Percentiles rank a stretch among this genome's conserved stretches.
Evolutionary conservation across 805 yeast species (phyloP).

Genomic region (Grigorovia jiainica): DNA sequence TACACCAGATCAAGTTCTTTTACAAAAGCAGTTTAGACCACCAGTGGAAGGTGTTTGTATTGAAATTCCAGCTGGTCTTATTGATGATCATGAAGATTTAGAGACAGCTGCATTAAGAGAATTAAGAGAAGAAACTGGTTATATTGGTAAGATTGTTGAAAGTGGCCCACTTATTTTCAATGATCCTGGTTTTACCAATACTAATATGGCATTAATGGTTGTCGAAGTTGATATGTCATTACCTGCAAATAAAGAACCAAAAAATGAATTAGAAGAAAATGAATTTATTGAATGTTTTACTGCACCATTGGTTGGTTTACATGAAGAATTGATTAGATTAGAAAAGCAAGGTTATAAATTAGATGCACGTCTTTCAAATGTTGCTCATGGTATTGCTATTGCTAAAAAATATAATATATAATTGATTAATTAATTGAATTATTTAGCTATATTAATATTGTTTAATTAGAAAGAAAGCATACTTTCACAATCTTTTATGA

Average conservation of each 20-base stretch:
- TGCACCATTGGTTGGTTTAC: slow-evolving; percentile 52
- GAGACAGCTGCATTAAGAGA: slow-evolving; percentile 82
- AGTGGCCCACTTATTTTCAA: slow-evolving; percentile 46
- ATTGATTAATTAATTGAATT: not conserved
- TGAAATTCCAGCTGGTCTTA: slow-evolving; percentile 91
- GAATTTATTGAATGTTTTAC: slow-evolving; percentile 89
- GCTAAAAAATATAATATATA: slow-evolving; percentile 33
- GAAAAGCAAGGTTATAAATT: slow-evolving; percentile 59
- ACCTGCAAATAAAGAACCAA: slow-evolving; percentile 58
- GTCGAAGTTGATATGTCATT: slow-evolving; percentile 65
- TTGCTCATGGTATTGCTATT: slow-evolving; percentile 69
- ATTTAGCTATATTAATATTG: not conserved
- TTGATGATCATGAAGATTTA: slow-evolving; percentile 73
- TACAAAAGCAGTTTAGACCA: slow-evolving; percentile 89
- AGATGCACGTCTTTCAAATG: slow-evolving; percentile 81
- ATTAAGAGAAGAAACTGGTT: slow-evolving; percentile 87
- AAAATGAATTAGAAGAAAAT: slow-evolving; percentile 72
- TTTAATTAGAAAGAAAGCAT: too few species aligned
- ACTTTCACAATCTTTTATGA: too few species aligned
- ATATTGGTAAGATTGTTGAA: slow-evolving; percentile 52
- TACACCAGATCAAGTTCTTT: slow-evolving; percentile 43
- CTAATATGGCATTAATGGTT: slow-evolving; percentile 71
- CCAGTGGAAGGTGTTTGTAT: slow-evolving; percentile 83
- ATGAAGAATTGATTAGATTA: slow-evolving; percentile 42
- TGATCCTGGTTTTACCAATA: slow-evolving; percentile 87